Percentiles rank a stretch among this genome's conserved stretches.
These are phyloP conservation scores for Plasmodium cynomolgi DNA, from an alignment of 169 alveolate species.

Conservation along the genomic window DNA sequence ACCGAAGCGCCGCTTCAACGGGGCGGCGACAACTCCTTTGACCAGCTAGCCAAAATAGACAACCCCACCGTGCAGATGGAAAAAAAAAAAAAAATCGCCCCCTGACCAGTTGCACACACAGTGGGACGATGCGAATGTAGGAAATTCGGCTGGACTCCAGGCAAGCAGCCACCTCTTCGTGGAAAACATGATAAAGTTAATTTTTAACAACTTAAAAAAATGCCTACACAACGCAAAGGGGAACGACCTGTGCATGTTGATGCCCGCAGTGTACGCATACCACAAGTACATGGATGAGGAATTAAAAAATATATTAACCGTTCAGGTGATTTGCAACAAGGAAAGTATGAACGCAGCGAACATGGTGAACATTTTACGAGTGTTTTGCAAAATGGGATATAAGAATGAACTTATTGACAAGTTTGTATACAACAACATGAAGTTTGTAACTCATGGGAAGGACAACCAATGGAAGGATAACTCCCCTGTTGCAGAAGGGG, in stretches of 20 bases:
- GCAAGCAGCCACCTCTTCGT: background rate
- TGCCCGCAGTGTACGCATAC: constrained; percentile 58
- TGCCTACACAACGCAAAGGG: constrained; percentile 45
- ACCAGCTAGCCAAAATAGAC: constrained; percentile 10
- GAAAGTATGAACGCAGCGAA: constrained; percentile 59
- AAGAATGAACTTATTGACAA: constrained; percentile 39
- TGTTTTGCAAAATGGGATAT: constrained; percentile 58
- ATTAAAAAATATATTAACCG: constrained; percentile 70
- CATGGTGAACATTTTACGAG: constrained; percentile 54
- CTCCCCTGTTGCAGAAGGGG: background rate
- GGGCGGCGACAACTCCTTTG: background rate
- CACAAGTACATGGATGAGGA: constrained; percentile 72
- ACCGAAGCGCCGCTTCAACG: background rate
- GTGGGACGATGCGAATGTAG: background rate
- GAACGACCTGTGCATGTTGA: constrained; percentile 47
- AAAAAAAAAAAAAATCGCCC: background rate
- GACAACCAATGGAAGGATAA: background rate
- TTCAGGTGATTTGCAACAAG: constrained; percentile 61
- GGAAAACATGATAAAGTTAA: constrained; percentile 46
- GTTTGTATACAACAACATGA: constrained; percentile 32
- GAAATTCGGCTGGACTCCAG: background rate
- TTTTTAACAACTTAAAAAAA: constrained; percentile 49
- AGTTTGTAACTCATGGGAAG: background rate
- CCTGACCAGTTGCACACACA: background rate
- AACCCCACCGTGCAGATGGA: background rate